Evolutionary conservation across 2,329 filamentous ascomycete genomes (phyloP), one percentile per base, ranked within the genome.

Genomic region (Lecanoromycetidae sp.): DNA sequence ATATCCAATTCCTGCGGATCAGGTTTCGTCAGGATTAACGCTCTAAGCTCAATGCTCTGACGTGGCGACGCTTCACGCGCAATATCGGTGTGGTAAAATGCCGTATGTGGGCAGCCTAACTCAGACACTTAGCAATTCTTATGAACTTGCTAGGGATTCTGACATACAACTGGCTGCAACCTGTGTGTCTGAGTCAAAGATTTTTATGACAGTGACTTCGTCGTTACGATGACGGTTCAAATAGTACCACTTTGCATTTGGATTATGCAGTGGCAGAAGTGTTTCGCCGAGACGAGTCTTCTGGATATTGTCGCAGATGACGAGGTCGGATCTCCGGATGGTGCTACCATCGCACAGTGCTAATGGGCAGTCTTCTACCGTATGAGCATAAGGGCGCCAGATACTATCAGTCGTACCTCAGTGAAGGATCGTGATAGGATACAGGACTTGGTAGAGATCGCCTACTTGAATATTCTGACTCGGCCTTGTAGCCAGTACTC

Each of bases 181-280:
- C 4, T 25, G 20, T 17, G 17, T 13, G n/a, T 30, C 25, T 23
- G 44, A 46, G 25, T 52, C 50, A 25, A 47, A 52, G 17, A 36
- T 39, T 20, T 52, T 52, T 13, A 52, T 27, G 4, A 52, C 10
- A 13, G 42, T 19, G 13, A 52, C 42, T 26, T 52, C 50, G 27
- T 50, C 37, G 10, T 17, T 32, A 9, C 32, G 13, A 23, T 52
- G 50, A 6, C 41, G 20, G 10, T 25, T 41, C 33, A 50, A 10
- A 40, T 50, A 50, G 22, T 51, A 52, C 35, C 40, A 51, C 33
- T 33, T 35, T 15, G 50, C 32, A 9, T 37, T 15, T 20, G 25
- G 33, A 33, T 47, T 46, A 23, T 45, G 36, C 34, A 33, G 25
- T 15, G 46, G n/a, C 20, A 23, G 33, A 9, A 41, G 33, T 13